Base-by-base conservation (phyloP, 495 filamentous ascomycete genomes). In the Tuber borchii region DNA sequence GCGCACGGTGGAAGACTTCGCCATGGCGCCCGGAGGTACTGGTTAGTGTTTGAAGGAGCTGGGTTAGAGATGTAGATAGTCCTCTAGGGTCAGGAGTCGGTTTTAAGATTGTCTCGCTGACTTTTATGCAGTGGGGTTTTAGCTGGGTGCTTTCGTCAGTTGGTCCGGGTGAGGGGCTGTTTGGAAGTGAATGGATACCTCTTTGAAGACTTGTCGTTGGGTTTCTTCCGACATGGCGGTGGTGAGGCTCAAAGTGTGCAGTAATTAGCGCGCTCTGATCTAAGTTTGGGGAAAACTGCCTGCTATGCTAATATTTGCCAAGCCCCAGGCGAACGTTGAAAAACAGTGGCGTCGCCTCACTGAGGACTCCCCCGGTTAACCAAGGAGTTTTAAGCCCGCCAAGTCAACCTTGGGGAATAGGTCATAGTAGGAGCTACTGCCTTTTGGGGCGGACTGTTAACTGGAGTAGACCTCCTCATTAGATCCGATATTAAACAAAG, bases 1-100 rank as follows among this genome's bases (percentile, higher is more conserved):
- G 85, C 83, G 93, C 93, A 72, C 89, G 87, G 82, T 97, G 93
- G 17, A 97, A 85, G 0, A 87, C 85, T 26, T 85, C 84, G 46
- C 87, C 85, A 78, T 84, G 70, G 85, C 84, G 69, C 1, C 26
- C 14, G 56, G 56, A 65, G 26, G 56, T 31, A 34, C 56, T 34
- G 26, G 56, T 34, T 17, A 65, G 26, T 16, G 56, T 65, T 65
- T 34, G 56, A 17, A 65, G 56, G 56, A 65, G 56, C 4, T 65
- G 56, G 56, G 56, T 34, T 65, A 65, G 56, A 34, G 56, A 65
- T 31, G 56, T 34, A 26, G 56, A 31, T 16, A 65, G 56, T 34
- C 26, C 56, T 34, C 56, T 31, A 26, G 56, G 56, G 34, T 65
- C 56, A 12, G 26, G 56, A 7, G 56, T 65, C 16, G 56, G 26